Conservation (phyloP, 352 stramenopile species). For the Phytopythium oedochilum region DNA sequence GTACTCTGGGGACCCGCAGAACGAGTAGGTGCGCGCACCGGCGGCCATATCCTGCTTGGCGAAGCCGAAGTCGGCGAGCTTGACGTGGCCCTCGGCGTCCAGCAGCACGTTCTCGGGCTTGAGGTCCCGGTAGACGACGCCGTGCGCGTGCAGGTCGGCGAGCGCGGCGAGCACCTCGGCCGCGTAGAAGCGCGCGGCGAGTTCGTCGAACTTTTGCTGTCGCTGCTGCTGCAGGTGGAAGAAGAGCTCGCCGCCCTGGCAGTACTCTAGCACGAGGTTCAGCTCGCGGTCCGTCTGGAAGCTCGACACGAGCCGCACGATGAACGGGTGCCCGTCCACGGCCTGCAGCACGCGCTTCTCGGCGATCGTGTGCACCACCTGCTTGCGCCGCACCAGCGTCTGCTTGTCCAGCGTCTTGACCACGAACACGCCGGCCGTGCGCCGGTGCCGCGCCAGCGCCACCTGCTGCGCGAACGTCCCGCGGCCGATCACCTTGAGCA, state of each 20-base stretch:
- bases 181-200: slow-evolving; percentile 65
- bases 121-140: slow-evolving; percentile 86
- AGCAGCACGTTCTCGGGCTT: slow-evolving; percentile 92
- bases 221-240: slow-evolving; percentile 81
- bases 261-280: slow-evolving; percentile 85
- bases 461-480: slow-evolving; percentile 83
- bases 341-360: slow-evolving; percentile 75
- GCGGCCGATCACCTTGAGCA: slow-evolving; percentile 84
- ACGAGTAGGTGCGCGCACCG: slow-evolving; percentile 65
- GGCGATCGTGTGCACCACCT: slow-evolving; percentile 72
- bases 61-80: slow-evolving; percentile 83
- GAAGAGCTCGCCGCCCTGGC: slow-evolving; percentile 79
- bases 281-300: slow-evolving; percentile 78
- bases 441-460: slow-evolving; percentile 52
- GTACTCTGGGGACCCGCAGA: slow-evolving; percentile 83
- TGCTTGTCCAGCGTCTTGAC: slow-evolving; percentile 84
- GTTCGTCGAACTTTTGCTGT: slow-evolving; percentile 63
- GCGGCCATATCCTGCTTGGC: slow-evolving; percentile 62
- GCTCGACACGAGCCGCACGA: slow-evolving; percentile 63
- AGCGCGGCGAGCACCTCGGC: slow-evolving; percentile 69
- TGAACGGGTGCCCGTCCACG: slow-evolving; percentile 67
- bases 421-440: slow-evolving; percentile 57
- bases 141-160: slow-evolving; percentile 38
- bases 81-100: slow-evolving; percentile 71
- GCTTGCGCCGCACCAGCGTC: slow-evolving; percentile 65